Evolutionary conservation across 2,329 filamentous ascomycete genomes (phyloP).

Genomic region (Colletotrichum truncatum): DNA sequence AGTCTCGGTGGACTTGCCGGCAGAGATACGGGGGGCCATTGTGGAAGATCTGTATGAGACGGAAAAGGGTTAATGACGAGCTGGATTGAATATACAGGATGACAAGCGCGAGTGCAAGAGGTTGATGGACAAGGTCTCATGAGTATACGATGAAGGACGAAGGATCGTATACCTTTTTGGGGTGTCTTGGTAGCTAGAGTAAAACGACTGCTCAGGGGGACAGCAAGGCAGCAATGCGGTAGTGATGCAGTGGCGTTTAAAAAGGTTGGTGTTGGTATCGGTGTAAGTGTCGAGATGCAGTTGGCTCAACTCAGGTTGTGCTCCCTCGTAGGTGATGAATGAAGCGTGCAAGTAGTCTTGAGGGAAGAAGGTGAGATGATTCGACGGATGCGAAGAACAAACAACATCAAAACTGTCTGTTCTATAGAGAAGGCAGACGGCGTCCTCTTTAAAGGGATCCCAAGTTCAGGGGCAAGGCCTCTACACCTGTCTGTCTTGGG

Average conservation of each 20-base stretch:
- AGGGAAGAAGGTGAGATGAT: not conserved
- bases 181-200: too few relatives aligned
- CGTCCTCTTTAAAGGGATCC: constrained; percentile 22
- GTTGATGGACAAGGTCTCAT: too few relatives aligned
- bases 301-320: not conserved
- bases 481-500: constrained; percentile 15
- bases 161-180: too few relatives aligned
- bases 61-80: not conserved
- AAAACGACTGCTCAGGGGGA: too few relatives aligned
- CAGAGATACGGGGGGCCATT: constrained; percentile 57
- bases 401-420: not conserved
- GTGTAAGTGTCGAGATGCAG: not conserved
- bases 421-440: not conserved
- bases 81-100: too few relatives aligned
- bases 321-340: not conserved
- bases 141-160: not conserved
- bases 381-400: not conserved
- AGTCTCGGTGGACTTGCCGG: constrained; percentile 57
- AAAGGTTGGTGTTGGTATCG: not conserved
- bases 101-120: too few relatives aligned
- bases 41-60: constrained; percentile 34
- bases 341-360: not conserved
- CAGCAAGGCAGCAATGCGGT: too few relatives aligned
- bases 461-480: constrained; percentile 25
- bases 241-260: too few relatives aligned